These are phyloP conservation scores for Suhomyces yuchorum DNA, from an alignment of 1,139 yeast species.

Conservation along the genomic window DNA sequence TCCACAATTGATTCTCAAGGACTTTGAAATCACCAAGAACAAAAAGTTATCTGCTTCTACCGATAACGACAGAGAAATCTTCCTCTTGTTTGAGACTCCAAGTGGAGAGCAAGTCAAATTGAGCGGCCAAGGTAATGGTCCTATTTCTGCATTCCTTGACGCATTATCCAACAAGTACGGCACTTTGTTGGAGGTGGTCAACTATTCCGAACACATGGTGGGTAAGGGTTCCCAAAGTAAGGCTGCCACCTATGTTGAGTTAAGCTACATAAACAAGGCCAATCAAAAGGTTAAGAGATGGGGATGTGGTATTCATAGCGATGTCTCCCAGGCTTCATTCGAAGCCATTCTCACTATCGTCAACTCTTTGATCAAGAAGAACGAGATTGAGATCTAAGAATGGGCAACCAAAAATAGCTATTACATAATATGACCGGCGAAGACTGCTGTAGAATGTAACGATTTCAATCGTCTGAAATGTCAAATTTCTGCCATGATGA, in stretches of 20 bases:
- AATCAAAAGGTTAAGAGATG: slow-evolving; percentile 35
- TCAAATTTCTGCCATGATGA: too few relatives aligned
- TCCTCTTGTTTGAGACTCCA: slow-evolving; percentile 25
- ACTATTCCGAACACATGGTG: slow-evolving; percentile 48
- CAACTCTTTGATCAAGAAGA: slow-evolving; percentile 34
- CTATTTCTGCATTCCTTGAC: slow-evolving; percentile 49
- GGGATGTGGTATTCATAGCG: slow-evolving; percentile 52
- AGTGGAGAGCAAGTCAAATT: slow-evolving; percentile 27
- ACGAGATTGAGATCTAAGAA: slow-evolving; percentile 24
- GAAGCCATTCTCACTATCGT: slow-evolving; percentile 49
- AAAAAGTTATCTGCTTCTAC: slow-evolving; percentile 18
- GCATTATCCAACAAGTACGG: slow-evolving; percentile 41
- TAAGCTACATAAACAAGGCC: slow-evolving; percentile 31
- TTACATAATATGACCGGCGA: background rate
- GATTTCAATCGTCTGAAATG: too few relatives aligned
- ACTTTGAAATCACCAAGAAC: slow-evolving; percentile 36
- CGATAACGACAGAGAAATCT: slow-evolving; percentile 32
- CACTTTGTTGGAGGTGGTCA: slow-evolving; percentile 41
- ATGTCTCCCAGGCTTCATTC: slow-evolving; percentile 50
- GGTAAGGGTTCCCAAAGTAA: slow-evolving; percentile 46
- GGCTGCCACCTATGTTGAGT: slow-evolving; percentile 52
- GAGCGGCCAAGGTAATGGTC: slow-evolving; percentile 49
- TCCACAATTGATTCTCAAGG: slow-evolving; percentile 32
- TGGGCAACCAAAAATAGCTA: background rate
- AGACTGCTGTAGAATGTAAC: background rate